These are phyloP conservation scores for Chlorella sp. DNA, from an alignment of 139 green algal genomes.

Conservation along the genomic window DNA sequence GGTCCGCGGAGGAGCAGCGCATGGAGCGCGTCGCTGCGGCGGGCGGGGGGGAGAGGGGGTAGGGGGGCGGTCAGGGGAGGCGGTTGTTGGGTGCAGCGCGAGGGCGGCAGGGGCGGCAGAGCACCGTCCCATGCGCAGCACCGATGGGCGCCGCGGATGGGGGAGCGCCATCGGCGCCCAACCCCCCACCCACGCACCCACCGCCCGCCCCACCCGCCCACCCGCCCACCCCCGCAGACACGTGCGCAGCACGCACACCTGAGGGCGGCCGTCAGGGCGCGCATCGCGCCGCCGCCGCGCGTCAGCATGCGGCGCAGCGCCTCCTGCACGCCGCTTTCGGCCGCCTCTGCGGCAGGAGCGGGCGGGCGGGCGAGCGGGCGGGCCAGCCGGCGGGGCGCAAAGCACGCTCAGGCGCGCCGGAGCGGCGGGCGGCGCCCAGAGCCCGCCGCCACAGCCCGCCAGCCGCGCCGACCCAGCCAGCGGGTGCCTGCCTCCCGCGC, in stretches of 20 bases:
- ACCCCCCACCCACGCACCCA: not conserved
- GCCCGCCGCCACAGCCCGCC: not conserved
- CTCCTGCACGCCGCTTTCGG: not conserved
- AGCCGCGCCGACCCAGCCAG: not conserved
- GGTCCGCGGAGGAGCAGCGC: not conserved
- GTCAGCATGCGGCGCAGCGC: slow-evolving; percentile 11
- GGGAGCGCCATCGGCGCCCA: slow-evolving; percentile 22
- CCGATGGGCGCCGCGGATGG: slow-evolving; percentile 31
- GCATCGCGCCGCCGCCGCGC: not conserved
- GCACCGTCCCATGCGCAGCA: slow-evolving; percentile 12
- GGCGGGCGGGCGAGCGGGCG: too few species aligned
- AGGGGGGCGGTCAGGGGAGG: not conserved
- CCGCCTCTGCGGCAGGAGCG: not conserved
- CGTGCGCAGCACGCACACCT: not conserved
- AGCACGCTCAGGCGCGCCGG: not conserved
- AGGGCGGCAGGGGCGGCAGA: not conserved
- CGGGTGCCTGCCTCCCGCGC: not conserved
- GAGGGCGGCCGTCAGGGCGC: not conserved
- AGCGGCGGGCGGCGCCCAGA: too few species aligned
- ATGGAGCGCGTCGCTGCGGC: too few species aligned
- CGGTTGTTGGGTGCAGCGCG: not conserved
- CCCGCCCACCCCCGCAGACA: not conserved
- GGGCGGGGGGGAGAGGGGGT: too few species aligned
- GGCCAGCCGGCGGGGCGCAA: too few species aligned
- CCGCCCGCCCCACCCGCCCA: too few species aligned